Conservation (phyloP, 768 basidiomycete species). For the Mycena haematopus region DNA sequence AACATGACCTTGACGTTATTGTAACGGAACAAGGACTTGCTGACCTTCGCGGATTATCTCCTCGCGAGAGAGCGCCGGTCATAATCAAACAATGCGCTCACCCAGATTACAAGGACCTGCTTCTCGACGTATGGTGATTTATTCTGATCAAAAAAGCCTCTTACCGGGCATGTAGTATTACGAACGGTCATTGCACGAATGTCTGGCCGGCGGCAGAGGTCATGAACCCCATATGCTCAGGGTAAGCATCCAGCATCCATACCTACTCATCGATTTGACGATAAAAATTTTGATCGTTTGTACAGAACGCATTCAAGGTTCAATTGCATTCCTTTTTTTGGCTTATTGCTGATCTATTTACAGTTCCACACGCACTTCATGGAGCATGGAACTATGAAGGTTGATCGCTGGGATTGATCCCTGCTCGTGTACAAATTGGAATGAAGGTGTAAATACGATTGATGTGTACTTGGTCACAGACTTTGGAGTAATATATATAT, state of each 20-base stretch:
- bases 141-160: not conserved
- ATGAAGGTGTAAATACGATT: conserved; percentile 9
- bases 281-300: not conserved
- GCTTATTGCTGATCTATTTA: conserved; percentile 2
- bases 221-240: conserved; percentile 58
- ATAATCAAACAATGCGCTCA: conserved; percentile 58
- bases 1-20: conserved; percentile 55
- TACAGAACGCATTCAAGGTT: conserved; percentile 36
- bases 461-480: conserved; percentile 14
- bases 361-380: conserved; percentile 39
- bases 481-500: not conserved
- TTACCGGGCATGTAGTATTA: conserved; percentile 42
- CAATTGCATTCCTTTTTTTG: not conserved
- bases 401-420: conserved; percentile 45
- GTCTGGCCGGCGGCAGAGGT: conserved; percentile 48
- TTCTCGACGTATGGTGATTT: conserved; percentile 42
- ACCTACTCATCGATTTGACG: not conserved
- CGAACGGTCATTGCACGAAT: conserved; percentile 49
- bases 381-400: conserved; percentile 49
- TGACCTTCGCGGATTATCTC: conserved; percentile 53
- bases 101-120: conserved; percentile 50
- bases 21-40: conserved; percentile 58
- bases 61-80: conserved; percentile 51
- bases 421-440: not conserved
- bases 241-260: conserved; percentile 38